Base-by-base conservation (phyloP, 2,329 filamentous ascomycete genomes). In the Fusarium hainanense region DNA sequence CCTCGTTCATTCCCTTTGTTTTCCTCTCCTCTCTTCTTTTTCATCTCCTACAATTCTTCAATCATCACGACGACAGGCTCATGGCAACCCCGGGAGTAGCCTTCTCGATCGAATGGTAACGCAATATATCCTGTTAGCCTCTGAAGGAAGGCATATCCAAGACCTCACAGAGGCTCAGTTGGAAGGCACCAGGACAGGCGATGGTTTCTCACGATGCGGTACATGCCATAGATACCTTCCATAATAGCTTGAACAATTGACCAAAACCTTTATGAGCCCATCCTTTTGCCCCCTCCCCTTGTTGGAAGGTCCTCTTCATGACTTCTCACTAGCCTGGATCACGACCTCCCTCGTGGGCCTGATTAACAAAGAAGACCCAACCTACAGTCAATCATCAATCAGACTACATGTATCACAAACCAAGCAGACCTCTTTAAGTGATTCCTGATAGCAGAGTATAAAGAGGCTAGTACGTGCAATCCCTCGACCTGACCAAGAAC, bases 331-430 rank as follows among this genome's bases (percentile, higher is more conserved):
- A 62, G 41, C n/a, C n/a, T 12, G 9, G 7, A 40, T 20, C 16
- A 40, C 43, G 6, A 42, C 28, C 23, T 20, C 4, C 21, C 13
- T 18, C 7, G 18, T 55, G 8, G 13, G 1, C 10, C 13, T 40
- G 56, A 44, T 37, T 44, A 25, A 61, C 44, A 61, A 61, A 61
- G 55, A 13, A 32, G 5, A 5, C 4, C 20, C 27, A 61, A 52
- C 10, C 8, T 20, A 8, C 18, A 21, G 11, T 21, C 23, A 41
- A 20, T 28, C 32, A 51, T 12, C 7, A 10, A 20, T 10, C 23
- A 27, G 3, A 3, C 6, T 37, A 23, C 21, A 37, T n/a, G 23
- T 7, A 37, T 43, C n/a, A 18, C 28, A 7, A 37, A 42, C 34
- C 14, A 4, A 10, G 7, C 1, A 10, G 0, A 3, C 4, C 27